These are phyloP conservation scores for Skeletonema potamos DNA, from an alignment of 108 stramenopile genomes.

Conservation along the genomic window DNA sequence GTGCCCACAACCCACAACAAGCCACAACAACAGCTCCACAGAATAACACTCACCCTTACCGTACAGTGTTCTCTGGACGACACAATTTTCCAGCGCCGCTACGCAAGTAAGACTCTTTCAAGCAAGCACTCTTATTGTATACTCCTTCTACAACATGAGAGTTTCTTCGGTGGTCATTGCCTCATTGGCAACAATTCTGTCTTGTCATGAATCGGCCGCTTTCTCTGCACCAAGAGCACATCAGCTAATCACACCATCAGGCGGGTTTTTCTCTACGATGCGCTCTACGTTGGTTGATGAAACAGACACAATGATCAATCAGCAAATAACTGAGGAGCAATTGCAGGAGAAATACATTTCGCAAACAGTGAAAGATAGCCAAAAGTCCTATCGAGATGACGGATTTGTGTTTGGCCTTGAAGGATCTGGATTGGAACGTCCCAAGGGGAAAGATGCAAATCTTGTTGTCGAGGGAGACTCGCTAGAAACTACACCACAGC, in stretches of 20 bases:
- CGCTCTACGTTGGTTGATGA: conserved; percentile 12
- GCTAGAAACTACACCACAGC: conserved; percentile 66
- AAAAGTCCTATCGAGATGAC: conserved; percentile 64
- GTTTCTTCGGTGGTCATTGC: background rate
- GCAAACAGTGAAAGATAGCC: background rate
- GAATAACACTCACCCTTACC: background rate
- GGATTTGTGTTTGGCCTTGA: conserved; percentile 84
- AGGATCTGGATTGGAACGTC: conserved; percentile 78
- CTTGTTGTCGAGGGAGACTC: conserved; percentile 80
- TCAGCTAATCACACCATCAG: background rate
- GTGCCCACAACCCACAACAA: background rate
- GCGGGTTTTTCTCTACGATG: background rate
- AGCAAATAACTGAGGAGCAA: conserved; percentile 10
- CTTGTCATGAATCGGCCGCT: background rate
- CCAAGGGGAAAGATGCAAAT: conserved; percentile 61
- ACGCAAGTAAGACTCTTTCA: too few relatives aligned
- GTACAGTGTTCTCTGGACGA: too few relatives aligned
- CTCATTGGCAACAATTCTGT: background rate
- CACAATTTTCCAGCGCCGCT: too few relatives aligned
- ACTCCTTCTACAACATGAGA: background rate
- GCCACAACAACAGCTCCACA: background rate
- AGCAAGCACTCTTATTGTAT: background rate
- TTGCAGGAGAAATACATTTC: background rate
- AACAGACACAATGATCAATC: background rate
- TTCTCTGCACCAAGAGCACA: background rate